These are phyloP conservation scores for Casaregolazyma suthepensis DNA, from an alignment of 1,139 yeast species.

Conservation along the genomic window DNA sequence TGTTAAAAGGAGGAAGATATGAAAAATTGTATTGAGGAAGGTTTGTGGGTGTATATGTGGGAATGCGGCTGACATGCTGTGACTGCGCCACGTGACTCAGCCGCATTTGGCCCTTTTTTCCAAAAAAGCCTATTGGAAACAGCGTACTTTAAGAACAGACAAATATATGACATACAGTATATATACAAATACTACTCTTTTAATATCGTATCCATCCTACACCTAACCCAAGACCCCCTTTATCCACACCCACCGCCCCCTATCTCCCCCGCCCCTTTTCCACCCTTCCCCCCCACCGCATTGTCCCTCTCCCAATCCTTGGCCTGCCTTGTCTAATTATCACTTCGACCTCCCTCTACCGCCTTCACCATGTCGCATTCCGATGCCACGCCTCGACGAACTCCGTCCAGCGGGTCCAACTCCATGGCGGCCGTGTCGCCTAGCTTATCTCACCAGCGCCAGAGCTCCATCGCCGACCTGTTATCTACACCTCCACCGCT, in stretches of 20 bases:
- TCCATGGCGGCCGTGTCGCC: background rate
- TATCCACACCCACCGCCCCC: too few relatives aligned
- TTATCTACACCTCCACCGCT: slow-evolving; percentile 80
- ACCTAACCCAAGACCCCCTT: too few relatives aligned
- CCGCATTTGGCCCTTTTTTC: background rate
- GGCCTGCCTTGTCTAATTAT: slow-evolving; percentile 2
- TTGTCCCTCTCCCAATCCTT: background rate
- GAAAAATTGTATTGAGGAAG: slow-evolving; percentile 1
- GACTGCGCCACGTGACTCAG: slow-evolving; percentile 1
- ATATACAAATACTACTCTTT: background rate
- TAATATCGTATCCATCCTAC: too few relatives aligned
- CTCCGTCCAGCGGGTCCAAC: slow-evolving; percentile 1
- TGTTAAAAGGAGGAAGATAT: slow-evolving; percentile 3
- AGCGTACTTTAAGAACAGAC: too few relatives aligned
- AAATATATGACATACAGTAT: background rate
- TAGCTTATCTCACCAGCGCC: slow-evolving; percentile 1
- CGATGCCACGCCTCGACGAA: slow-evolving; percentile 4
- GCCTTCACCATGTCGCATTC: background rate
- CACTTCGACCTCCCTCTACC: slow-evolving; percentile 1
- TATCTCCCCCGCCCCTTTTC: background rate
- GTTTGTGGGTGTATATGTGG: background rate
- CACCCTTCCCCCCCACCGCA: background rate
- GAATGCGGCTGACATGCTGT: background rate
- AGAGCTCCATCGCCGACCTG: slow-evolving; percentile 66
- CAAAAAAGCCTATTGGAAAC: background rate